Percentiles rank a stretch among this genome's conserved stretches.
Evolutionary conservation across 495 filamentous ascomycete genomes (phyloP).

Genomic region (Venustampulla echinocandica): DNA sequence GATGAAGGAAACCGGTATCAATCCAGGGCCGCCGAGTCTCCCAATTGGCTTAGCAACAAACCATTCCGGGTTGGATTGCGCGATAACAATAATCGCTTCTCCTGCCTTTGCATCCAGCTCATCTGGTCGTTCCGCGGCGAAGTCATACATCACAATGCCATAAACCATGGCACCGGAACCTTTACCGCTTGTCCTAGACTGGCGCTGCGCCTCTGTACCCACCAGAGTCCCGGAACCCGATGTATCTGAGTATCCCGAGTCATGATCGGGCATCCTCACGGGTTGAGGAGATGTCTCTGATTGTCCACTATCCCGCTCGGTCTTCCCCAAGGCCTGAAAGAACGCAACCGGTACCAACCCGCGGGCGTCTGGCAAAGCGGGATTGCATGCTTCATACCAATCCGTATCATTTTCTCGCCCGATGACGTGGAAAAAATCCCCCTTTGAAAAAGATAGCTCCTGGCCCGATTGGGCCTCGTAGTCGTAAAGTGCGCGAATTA

Average conservation of each 20-base stretch:
- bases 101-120: slow-evolving; percentile 92
- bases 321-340: slow-evolving; percentile 87
- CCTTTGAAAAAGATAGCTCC: slow-evolving; percentile 83
- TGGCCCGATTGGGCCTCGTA: slow-evolving; percentile 69
- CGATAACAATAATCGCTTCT: slow-evolving; percentile 96
- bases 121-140: slow-evolving; percentile 87
- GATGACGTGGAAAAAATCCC: slow-evolving; percentile 98
- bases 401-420: slow-evolving; percentile 87
- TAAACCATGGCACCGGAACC: slow-evolving; percentile 81
- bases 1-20: slow-evolving; percentile 96
- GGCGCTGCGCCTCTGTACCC: slow-evolving; percentile 27
- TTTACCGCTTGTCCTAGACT: slow-evolving; percentile 25
- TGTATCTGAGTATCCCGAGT: slow-evolving; percentile 75
- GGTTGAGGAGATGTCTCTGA: slow-evolving; percentile 58
- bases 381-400: slow-evolving; percentile 99
- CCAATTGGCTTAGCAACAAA: slow-evolving; percentile 98
- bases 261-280: slow-evolving; percentile 51
- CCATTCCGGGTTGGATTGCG: slow-evolving; percentile 99
- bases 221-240: slow-evolving; percentile 23
- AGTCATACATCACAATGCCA: slow-evolving; percentile 94
- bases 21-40: slow-evolving; percentile 80
- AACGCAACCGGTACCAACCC: slow-evolving; percentile 88
- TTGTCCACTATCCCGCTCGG: slow-evolving; percentile 74
- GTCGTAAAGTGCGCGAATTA: slow-evolving; percentile 94
- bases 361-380: slow-evolving; percentile 74